Conservation (phyloP, 257 asterid species). For the Galeopsis tetrahit region DNA sequence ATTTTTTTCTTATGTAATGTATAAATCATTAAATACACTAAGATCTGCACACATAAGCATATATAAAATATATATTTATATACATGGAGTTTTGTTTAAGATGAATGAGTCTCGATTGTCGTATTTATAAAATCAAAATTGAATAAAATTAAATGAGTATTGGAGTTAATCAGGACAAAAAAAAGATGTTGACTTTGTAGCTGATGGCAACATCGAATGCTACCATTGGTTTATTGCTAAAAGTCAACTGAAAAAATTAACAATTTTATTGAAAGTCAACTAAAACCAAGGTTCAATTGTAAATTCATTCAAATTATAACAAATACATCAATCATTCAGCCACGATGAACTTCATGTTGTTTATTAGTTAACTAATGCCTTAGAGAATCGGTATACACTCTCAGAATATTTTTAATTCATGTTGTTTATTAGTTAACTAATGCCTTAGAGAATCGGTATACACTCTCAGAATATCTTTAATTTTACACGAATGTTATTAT, state of each 20-base stretch:
- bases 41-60: too few relatives aligned
- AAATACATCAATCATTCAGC: neutral
- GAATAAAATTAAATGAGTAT: neutral
- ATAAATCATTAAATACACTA: too few relatives aligned
- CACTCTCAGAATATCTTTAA: too few relatives aligned
- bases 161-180: neutral
- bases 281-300: neutral
- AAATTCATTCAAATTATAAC: neutral
- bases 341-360: neutral
- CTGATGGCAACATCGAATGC: conserved; percentile 4
- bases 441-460: neutral
- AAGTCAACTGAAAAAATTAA: neutral
- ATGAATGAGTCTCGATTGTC: too few relatives aligned
- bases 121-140: too few relatives aligned
- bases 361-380: neutral
- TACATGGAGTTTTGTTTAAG: too few relatives aligned
- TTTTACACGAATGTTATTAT: too few relatives aligned
- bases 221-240: neutral
- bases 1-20: too few relatives aligned
- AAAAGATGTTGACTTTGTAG: neutral
- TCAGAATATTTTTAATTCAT: neutral
- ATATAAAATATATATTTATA: too few relatives aligned
- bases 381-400: neutral
- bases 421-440: neutral
- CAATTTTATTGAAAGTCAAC: conserved; percentile 4